Evolutionary conservation across 2,329 filamentous ascomycete species (phyloP).

Genomic region (Pseudocercospora crystallina): DNA sequence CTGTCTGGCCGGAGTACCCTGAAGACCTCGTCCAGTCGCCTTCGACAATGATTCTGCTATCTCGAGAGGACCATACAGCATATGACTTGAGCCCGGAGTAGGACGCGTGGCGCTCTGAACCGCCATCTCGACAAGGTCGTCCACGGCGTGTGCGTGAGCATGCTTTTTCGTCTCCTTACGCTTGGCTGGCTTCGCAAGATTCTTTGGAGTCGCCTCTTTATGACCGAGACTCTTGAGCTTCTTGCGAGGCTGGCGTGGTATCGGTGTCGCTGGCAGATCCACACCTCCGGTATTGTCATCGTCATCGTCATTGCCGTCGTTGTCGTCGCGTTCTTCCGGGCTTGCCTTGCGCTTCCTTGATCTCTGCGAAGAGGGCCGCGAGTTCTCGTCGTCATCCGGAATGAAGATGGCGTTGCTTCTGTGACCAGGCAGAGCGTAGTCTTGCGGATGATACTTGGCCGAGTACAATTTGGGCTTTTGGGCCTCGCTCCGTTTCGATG

Average conservation of each 20-base stretch:
- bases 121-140: conserved; percentile 10
- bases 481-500: conserved; percentile 23
- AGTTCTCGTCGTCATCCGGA: background rate
- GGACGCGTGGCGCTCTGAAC: background rate
- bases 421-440: conserved; percentile 24
- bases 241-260: conserved; percentile 10
- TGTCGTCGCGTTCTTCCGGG: background rate
- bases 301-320: conserved; percentile 3
- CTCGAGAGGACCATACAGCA: no score
- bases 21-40: background rate
- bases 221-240: conserved; percentile 12
- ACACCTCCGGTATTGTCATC: background rate
- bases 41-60: no score
- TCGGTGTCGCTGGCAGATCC: background rate
- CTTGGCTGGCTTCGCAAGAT: background rate
- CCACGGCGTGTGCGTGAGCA: background rate
- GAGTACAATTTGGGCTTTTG: conserved; percentile 27
- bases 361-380: background rate
- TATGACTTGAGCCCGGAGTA: no score
- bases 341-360: conserved; percentile 4
- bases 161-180: background rate
- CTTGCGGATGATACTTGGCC: conserved; percentile 28
- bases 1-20: background rate
- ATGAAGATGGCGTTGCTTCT: conserved; percentile 11
- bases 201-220: background rate